Evolutionary conservation across 129 eudicot genomes (phyloP).

Genomic region (Apium graveolens): DNA sequence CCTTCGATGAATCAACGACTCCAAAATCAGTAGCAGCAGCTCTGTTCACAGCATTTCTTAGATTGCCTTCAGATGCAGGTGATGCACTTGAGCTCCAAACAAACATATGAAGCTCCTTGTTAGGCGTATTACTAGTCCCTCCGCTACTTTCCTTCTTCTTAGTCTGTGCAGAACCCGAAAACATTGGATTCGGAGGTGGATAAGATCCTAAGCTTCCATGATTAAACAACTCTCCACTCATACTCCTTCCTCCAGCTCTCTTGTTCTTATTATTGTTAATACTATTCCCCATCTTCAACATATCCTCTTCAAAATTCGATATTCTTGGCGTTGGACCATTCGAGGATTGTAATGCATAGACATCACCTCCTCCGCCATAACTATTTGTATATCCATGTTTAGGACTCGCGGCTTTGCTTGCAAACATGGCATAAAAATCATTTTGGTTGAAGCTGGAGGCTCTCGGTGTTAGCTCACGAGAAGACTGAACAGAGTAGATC

Average conservation of each 20-base stretch:
- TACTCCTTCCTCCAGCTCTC: slow-evolving; percentile 49
- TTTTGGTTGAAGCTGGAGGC: slow-evolving; percentile 87
- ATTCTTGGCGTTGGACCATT: slow-evolving; percentile 87
- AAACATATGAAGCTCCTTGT: slow-evolving; percentile 85
- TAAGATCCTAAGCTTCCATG: slow-evolving; percentile 30
- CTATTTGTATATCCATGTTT: slow-evolving; percentile 67
- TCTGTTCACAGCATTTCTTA: slow-evolving; percentile 58
- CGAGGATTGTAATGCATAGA: slow-evolving; percentile 77
- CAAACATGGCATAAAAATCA: slow-evolving; percentile 86
- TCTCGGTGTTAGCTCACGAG: slow-evolving; percentile 83
- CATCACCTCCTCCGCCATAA: slow-evolving; percentile 60
- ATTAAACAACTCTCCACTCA: slow-evolving; percentile 73
- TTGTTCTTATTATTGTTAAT: slow-evolving; percentile 23
- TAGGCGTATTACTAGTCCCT: slow-evolving; percentile 23
- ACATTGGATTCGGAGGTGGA: slow-evolving; percentile 86
- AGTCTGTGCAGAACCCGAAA: slow-evolving; percentile 34
- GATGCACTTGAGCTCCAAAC: slow-evolving; percentile 98
- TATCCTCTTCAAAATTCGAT: slow-evolving; percentile 81
- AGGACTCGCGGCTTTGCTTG: slow-evolving; percentile 72
- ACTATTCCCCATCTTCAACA: slow-evolving; percentile 41
- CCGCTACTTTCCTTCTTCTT: slow-evolving; percentile 39
- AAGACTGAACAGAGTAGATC: slow-evolving; percentile 86
- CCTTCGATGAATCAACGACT: slow-evolving; percentile 68
- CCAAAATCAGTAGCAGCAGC: slow-evolving; percentile 52
- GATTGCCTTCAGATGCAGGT: slow-evolving; percentile 72